Percentiles rank a stretch among this genome's conserved stretches.
Conservation (phyloP, 805 yeast genomes). For the Yamadazyma laniorum region DNA sequence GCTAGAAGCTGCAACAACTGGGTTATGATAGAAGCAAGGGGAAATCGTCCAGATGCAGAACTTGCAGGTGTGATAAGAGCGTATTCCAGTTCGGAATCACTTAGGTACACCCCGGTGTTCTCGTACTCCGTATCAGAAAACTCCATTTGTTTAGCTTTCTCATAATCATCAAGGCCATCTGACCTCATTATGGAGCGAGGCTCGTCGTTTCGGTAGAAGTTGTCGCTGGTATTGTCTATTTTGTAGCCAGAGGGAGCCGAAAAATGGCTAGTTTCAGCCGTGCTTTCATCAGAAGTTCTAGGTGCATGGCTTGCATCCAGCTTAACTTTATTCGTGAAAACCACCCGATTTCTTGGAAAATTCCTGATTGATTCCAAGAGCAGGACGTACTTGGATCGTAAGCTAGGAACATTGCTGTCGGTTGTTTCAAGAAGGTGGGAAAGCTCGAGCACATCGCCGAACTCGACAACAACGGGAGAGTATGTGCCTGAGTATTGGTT, state of each 20-base stretch:
- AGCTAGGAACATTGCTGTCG: too few species aligned
- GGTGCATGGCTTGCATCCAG: too few species aligned
- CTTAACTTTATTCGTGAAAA: too few species aligned
- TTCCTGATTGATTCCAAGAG: background rate
- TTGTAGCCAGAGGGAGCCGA: too few species aligned
- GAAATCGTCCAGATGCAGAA: constrained; percentile 2
- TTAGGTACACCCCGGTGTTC: constrained; percentile 4
- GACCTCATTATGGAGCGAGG: constrained; percentile 4
- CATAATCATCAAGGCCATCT: constrained; percentile 5
- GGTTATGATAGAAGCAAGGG: constrained; percentile 2
- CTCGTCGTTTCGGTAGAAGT: constrained; percentile 8
- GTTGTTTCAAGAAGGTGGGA: background rate
- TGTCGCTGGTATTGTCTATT: constrained; percentile 3
- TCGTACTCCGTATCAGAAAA: constrained; percentile 22
- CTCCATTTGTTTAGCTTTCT: constrained; percentile 27
- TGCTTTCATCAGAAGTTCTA: too few species aligned
- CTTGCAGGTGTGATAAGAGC: background rate
- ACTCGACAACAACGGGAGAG: background rate
- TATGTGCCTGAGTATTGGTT: background rate
- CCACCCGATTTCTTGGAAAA: constrained; percentile 1
- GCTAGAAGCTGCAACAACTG: background rate
- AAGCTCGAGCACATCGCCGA: background rate
- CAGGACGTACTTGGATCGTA: background rate
- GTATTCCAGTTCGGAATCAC: constrained; percentile 19
- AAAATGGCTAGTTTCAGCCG: too few species aligned